Conservation (phyloP, 208 protist species). For the Spongospora subterranea region DNA sequence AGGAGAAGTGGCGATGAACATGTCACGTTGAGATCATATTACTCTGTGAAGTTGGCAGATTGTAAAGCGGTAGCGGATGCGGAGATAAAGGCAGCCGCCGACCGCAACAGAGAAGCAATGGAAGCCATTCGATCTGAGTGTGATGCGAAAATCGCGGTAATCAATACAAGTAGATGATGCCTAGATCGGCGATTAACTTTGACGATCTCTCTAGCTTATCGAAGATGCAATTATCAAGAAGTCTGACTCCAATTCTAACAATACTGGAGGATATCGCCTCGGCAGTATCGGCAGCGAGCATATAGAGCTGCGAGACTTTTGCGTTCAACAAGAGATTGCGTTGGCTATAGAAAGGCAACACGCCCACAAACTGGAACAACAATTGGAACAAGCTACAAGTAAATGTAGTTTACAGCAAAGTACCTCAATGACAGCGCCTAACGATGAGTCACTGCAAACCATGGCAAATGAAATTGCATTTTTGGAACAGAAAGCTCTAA, state of each 20-base stretch:
- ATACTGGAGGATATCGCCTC: no score
- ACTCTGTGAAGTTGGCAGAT: neutral
- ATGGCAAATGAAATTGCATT: no score
- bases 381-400: neutral
- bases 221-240: no score
- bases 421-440: no score
- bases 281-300: no score
- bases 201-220: no score
- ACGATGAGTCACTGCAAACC: no score
- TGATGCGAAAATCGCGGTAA: neutral
- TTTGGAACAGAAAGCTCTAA: no score
- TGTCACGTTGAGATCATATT: constrained; percentile 34
- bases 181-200: no score
- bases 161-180: no score
- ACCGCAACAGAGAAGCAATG: neutral
- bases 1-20: neutral
- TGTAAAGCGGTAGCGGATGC: neutral
- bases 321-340: constrained; percentile 49
- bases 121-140: neutral
- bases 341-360: constrained; percentile 1
- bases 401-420: no score
- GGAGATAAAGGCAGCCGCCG: neutral
- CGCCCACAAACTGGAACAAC: neutral
- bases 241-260: no score
- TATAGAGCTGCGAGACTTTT: neutral